phyloP scores from a whole-genome alignment of 345 rosid genomes.

The Salix caprea region DNA sequence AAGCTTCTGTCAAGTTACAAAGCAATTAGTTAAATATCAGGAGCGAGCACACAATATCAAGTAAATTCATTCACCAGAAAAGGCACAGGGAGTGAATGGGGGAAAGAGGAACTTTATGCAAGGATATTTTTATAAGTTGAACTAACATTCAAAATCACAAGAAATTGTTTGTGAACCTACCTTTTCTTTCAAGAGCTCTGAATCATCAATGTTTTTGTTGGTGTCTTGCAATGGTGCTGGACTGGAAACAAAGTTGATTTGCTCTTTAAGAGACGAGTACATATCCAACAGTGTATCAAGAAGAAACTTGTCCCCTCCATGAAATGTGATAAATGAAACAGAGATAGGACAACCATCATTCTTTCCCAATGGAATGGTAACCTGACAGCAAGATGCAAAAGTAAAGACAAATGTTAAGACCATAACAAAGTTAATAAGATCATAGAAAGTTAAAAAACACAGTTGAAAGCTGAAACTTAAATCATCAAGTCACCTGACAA shows the following conservation, averaged over 20 bases:
- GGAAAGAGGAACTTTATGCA: not conserved
- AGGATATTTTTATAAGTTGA: not conserved
- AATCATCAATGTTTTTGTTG: slow-evolving; percentile 55
- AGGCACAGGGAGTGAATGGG: not conserved
- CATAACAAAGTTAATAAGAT: not conserved
- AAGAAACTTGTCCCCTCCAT: slow-evolving; percentile 88
- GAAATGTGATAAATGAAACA: slow-evolving; percentile 67
- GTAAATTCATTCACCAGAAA: not conserved
- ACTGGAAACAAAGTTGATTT: slow-evolving; percentile 52
- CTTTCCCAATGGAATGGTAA: slow-evolving; percentile 68
- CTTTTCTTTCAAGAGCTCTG: slow-evolving; percentile 87
- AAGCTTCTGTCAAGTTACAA: not conserved
- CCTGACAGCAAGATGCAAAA: slow-evolving; percentile 43
- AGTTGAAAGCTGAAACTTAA: slow-evolving; percentile 7
- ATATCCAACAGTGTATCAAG: slow-evolving; percentile 80
- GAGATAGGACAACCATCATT: slow-evolving; percentile 67
- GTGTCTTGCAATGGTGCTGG: slow-evolving; percentile 45
- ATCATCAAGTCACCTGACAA: slow-evolving; percentile 60
- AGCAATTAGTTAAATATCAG: not conserved
- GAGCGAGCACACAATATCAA: not conserved
- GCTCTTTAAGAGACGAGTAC: slow-evolving; percentile 73
- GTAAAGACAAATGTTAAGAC: slow-evolving; percentile 8
- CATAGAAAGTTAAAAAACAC: not conserved
- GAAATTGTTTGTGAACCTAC: slow-evolving; percentile 29
- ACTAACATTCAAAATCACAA: not conserved